Percentiles rank a stretch among this genome's conserved stretches.
Evolutionary conservation across 345 rosid species (phyloP).

Genomic region (Eutrema japonicum): DNA sequence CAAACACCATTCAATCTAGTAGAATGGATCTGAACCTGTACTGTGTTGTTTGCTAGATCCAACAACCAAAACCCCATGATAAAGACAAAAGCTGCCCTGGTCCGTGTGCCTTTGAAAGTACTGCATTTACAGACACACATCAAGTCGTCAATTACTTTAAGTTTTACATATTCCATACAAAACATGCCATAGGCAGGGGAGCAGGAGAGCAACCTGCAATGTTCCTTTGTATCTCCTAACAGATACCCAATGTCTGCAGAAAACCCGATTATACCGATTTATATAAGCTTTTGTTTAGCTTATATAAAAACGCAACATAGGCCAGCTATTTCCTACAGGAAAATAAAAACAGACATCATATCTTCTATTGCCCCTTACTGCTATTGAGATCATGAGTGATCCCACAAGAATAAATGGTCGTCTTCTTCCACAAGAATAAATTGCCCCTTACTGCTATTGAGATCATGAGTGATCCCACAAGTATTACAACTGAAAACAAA

Average conservation of each 20-base stretch:
- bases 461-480: too few relatives aligned
- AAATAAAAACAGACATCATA: slow-evolving; percentile 21
- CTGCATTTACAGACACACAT: slow-evolving; percentile 52
- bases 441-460: too few relatives aligned
- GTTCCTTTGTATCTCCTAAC: slow-evolving; percentile 86
- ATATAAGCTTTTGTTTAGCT: slow-evolving; percentile 65
- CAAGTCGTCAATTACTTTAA: background rate
- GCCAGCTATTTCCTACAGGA: slow-evolving; percentile 19
- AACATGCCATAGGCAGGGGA: slow-evolving; percentile 32
- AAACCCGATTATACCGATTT: slow-evolving; percentile 94
- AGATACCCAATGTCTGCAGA: slow-evolving; percentile 98
- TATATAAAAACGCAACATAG: slow-evolving; percentile 27
- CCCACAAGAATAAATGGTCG: slow-evolving; percentile 94
- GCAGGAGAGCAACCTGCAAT: slow-evolving; percentile 70
- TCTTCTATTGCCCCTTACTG: slow-evolving; percentile 63
- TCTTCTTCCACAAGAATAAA: slow-evolving; percentile 90
- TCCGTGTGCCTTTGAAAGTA: slow-evolving; percentile 82
- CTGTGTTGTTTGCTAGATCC: slow-evolving; percentile 97
- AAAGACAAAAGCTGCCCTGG: slow-evolving; percentile 85
- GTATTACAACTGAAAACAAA: background rate
- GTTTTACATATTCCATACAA: background rate
- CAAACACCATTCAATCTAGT: slow-evolving; percentile 15
- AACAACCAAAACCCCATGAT: slow-evolving; percentile 95
- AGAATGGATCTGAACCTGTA: slow-evolving; percentile 60
- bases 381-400: slow-evolving; percentile 76